phyloP scores from a whole-genome alignment of 257 asterid genomes.

The Lantana camara region DNA sequence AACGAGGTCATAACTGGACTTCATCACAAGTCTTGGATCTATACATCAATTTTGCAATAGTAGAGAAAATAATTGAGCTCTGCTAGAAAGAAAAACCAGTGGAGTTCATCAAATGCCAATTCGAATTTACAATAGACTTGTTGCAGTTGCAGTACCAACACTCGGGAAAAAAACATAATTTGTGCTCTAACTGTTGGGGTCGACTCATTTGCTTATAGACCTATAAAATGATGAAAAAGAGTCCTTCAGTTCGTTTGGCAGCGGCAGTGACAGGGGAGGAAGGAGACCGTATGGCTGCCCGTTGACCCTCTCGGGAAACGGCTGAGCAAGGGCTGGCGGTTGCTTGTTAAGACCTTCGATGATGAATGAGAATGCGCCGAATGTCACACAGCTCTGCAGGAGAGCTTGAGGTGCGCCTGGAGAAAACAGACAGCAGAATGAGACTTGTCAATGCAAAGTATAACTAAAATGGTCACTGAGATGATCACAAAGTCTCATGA shows the following conservation, averaged over 20 bases:
- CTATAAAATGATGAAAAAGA: slow-evolving; percentile 73
- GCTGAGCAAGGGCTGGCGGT: slow-evolving; percentile 80
- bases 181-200: not conserved
- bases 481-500: too few relatives aligned
- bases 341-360: slow-evolving; percentile 89
- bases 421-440: slow-evolving; percentile 12
- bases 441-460: too few relatives aligned
- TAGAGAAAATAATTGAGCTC: too few relatives aligned
- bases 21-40: too few relatives aligned
- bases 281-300: slow-evolving; percentile 46
- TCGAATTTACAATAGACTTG: too few relatives aligned
- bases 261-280: slow-evolving; percentile 82
- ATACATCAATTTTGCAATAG: too few relatives aligned
- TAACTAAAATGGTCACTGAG: too few relatives aligned
- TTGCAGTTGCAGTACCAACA: too few relatives aligned
- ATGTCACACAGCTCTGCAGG: slow-evolving; percentile 85
- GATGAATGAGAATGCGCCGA: slow-evolving; percentile 92
- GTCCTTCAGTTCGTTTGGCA: slow-evolving; percentile 82
- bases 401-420: slow-evolving; percentile 96
- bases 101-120: too few relatives aligned
- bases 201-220: slow-evolving; percentile 63
- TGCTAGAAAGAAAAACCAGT: too few relatives aligned
- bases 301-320: slow-evolving; percentile 32
- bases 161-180: too few relatives aligned
- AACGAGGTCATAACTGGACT: too few relatives aligned